phyloP scores from a whole-genome alignment of 768 basidiomycete genomes.

The Rhodocollybia butyracea region DNA sequence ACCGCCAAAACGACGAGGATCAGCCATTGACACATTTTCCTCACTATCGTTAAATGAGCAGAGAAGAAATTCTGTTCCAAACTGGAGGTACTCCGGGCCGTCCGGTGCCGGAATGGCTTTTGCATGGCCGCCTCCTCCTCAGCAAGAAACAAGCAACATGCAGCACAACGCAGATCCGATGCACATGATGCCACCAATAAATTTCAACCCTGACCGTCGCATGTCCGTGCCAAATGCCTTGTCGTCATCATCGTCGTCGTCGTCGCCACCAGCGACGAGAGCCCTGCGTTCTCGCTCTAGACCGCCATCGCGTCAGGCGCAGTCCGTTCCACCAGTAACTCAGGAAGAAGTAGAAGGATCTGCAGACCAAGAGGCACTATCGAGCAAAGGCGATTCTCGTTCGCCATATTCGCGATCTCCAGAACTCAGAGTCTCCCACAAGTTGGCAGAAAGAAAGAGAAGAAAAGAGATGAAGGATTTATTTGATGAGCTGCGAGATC shows the following conservation, averaged over 20 bases:
- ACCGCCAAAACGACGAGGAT: constrained; percentile 80
- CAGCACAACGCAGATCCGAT: constrained; percentile 53
- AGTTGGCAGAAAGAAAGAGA: constrained; percentile 94
- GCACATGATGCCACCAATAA: constrained; percentile 54
- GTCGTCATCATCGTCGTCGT: constrained; percentile 41
- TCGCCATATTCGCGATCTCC: constrained; percentile 92
- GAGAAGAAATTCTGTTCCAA: constrained; percentile 73
- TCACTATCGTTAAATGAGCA: constrained; percentile 77
- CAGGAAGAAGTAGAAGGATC: constrained; percentile 49
- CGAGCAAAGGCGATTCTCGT: constrained; percentile 41
- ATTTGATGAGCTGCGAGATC: constrained; percentile 93
- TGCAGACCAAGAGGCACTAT: constrained; percentile 32
- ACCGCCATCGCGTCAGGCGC: constrained; percentile 62
- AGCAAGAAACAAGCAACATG: constrained; percentile 29
- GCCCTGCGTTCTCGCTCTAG: constrained; percentile 66
- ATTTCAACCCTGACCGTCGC: constrained; percentile 63
- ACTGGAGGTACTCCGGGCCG: constrained; percentile 65
- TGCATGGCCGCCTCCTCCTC: constrained; percentile 53
- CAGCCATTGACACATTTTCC: constrained; percentile 77
- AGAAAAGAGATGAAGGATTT: constrained; percentile 99
- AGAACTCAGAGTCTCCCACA: constrained; percentile 92
- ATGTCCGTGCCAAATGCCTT: constrained; percentile 72
- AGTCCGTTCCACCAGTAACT: constrained; percentile 37
- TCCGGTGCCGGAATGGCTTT: constrained; percentile 64
- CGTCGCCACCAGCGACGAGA: constrained; percentile 45